These are phyloP conservation scores for Hypomontagnella monticulosa DNA, from an alignment of 495 filamentous ascomycete species.

Conservation along the genomic window DNA sequence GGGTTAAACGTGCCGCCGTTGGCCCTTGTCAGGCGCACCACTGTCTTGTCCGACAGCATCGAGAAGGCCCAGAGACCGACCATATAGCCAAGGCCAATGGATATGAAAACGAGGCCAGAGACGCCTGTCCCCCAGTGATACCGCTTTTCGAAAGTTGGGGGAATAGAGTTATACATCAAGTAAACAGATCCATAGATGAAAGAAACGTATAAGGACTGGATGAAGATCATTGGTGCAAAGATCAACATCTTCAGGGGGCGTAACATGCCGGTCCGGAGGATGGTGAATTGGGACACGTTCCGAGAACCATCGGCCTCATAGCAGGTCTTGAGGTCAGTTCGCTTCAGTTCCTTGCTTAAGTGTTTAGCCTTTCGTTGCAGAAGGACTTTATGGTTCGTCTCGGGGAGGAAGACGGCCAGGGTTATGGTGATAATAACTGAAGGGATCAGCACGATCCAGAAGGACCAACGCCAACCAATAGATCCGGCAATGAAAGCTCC, in stretches of 20 bases:
- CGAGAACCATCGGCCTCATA: constrained; percentile 39
- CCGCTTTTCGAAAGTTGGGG: constrained; percentile 63
- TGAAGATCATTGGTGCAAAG: constrained; percentile 70
- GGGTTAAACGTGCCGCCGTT: constrained; percentile 65
- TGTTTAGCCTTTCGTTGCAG: constrained; percentile 58
- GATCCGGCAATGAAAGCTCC: constrained; percentile 63
- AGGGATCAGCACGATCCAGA: constrained; percentile 65
- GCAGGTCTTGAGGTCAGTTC: constrained; percentile 46
- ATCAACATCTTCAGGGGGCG: constrained; percentile 66
- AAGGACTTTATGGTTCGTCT: constrained; percentile 64
- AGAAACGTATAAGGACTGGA: constrained; percentile 76
- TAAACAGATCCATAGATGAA: constrained; percentile 80
- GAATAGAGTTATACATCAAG: constrained; percentile 76
- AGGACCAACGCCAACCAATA: constrained; percentile 70
- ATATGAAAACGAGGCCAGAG: constrained; percentile 55
- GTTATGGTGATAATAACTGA: constrained; percentile 51
- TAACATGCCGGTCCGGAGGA: constrained; percentile 53
- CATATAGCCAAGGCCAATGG: constrained; percentile 56
- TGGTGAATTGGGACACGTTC: constrained; percentile 27
- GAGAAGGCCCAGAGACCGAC: constrained; percentile 45
- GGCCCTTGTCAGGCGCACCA: constrained; percentile 53
- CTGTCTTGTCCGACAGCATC: constrained; percentile 54
- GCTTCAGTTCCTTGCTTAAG: constrained; percentile 49
- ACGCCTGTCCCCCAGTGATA: constrained; percentile 55
- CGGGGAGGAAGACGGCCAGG: constrained; percentile 60